Evolutionary conservation across 2,329 filamentous ascomycete genomes (phyloP).

Genomic region (Catunica adiposa): DNA sequence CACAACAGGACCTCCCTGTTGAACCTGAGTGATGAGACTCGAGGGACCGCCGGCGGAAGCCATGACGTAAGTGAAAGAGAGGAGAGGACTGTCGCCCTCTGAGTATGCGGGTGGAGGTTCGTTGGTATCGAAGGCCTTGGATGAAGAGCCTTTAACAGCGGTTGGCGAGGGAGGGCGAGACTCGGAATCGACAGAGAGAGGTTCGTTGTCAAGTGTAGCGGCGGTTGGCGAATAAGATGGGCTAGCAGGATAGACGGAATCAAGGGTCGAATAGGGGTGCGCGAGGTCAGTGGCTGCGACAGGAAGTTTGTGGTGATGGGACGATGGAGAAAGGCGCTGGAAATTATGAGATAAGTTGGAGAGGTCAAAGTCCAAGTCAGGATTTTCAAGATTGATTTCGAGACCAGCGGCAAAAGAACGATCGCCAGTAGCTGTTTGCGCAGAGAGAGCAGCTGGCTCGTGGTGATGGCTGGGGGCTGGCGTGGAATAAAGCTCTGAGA

Average conservation of each 20-base stretch:
- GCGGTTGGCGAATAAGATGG: neutral
- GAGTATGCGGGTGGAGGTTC: slow-evolving; percentile 94
- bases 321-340: slow-evolving; percentile 11
- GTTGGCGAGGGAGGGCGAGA: slow-evolving; percentile 15
- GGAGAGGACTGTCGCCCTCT: slow-evolving; percentile 82
- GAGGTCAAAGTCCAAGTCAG: neutral
- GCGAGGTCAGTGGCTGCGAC: neutral
- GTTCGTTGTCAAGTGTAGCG: neutral
- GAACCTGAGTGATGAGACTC: slow-evolving; percentile 98
- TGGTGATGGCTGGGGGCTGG: slow-evolving; percentile 20
- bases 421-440: slow-evolving; percentile 19
- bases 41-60: slow-evolving; percentile 89
- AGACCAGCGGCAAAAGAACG: slow-evolving; percentile 15
- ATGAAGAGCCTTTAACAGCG: slow-evolving; percentile 61
- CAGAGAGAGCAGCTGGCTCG: slow-evolving; percentile 21
- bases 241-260: neutral
- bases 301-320: slow-evolving; percentile 13
- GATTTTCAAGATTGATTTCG: neutral
- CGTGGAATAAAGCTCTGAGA: slow-evolving; percentile 25
- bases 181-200: neutral
- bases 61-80: slow-evolving; percentile 93
- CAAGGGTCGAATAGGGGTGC: neutral
- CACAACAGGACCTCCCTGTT: slow-evolving; percentile 81
- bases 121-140: slow-evolving; percentile 62
- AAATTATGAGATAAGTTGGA: slow-evolving; percentile 13